Percentiles rank a stretch among this genome's conserved stretches.
These are phyloP conservation scores for Dipteronia dyeriana DNA, from an alignment of 345 rosid species.

Conservation along the genomic window DNA sequence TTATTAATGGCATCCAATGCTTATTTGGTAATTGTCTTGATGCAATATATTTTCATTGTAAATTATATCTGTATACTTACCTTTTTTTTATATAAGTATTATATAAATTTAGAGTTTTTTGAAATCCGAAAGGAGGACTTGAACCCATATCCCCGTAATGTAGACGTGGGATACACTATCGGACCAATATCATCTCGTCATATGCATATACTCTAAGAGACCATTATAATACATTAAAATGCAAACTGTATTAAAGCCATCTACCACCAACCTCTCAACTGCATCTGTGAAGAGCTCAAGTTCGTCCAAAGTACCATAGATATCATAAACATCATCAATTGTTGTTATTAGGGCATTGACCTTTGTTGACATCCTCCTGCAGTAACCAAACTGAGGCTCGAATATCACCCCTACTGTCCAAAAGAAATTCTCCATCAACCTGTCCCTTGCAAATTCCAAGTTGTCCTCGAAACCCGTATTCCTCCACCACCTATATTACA, in stretches of 20 bases:
- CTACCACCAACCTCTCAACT: conserved; percentile 24
- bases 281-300: background rate
- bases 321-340: conserved; percentile 24
- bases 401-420: conserved; percentile 33
- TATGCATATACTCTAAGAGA: too few species aligned
- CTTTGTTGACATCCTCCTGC: conserved; percentile 30
- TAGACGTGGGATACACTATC: too few species aligned
- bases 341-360: conserved; percentile 21
- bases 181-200: too few species aligned
- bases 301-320: background rate
- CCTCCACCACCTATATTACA: conserved; percentile 41
- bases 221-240: too few species aligned
- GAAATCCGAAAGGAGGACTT: rapidly evolving
- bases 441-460: conserved; percentile 39
- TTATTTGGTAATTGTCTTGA: too few species aligned
- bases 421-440: conserved; percentile 35
- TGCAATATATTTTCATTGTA: too few species aligned
- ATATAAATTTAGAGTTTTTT: too few species aligned
- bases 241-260: background rate
- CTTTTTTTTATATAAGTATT: too few species aligned
- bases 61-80: too few species aligned
- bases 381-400: conserved; percentile 29
- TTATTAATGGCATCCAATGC: too few species aligned
- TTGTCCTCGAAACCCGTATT: conserved; percentile 27
- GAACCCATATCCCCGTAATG: too few species aligned